phyloP scores from a whole-genome alignment of 805 yeast species.

The Komagataella populi region DNA sequence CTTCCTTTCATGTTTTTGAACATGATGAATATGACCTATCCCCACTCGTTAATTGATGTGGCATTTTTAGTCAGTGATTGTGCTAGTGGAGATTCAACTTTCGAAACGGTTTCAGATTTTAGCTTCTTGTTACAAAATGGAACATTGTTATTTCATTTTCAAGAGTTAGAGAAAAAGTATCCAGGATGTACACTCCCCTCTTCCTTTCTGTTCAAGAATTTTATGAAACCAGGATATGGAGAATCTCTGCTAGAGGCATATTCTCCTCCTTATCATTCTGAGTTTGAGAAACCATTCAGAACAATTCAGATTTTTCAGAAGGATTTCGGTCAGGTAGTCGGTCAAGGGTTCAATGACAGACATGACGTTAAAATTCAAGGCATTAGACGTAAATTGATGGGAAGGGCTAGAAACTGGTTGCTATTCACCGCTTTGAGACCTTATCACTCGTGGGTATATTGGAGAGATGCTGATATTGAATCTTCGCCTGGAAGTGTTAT shows the following conservation, averaged over 20 bases:
- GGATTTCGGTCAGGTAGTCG: slow-evolving; percentile 75
- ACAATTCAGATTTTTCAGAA: slow-evolving; percentile 68
- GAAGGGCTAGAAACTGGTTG: slow-evolving; percentile 78
- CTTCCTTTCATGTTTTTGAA: slow-evolving; percentile 76
- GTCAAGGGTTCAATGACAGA: slow-evolving; percentile 74
- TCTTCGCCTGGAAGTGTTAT: slow-evolving; percentile 68
- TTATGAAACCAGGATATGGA: slow-evolving; percentile 53
- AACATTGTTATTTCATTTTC: slow-evolving; percentile 36
- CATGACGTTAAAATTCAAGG: slow-evolving; percentile 84
- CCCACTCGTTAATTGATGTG: slow-evolving; percentile 65
- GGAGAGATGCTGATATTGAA: slow-evolving; percentile 84
- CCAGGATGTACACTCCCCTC: slow-evolving; percentile 12
- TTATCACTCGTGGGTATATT: slow-evolving; percentile 82
- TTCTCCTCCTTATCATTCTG: slow-evolving; percentile 50
- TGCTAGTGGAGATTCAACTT: slow-evolving; percentile 49
- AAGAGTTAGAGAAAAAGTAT: slow-evolving; percentile 23
- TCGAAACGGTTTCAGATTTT: slow-evolving; percentile 52
- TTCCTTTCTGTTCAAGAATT: slow-evolving; percentile 52
- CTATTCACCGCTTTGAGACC: slow-evolving; percentile 63
- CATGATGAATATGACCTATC: slow-evolving; percentile 76
- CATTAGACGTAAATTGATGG: slow-evolving; percentile 72
- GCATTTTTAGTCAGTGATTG: slow-evolving; percentile 77
- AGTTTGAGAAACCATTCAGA: slow-evolving; percentile 58
- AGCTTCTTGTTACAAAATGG: slow-evolving; percentile 62
- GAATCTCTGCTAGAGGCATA: slow-evolving; percentile 45